phyloP scores from a whole-genome alignment of 495 filamentous ascomycete species.

The Hypoxylon lienhwacheense region DNA sequence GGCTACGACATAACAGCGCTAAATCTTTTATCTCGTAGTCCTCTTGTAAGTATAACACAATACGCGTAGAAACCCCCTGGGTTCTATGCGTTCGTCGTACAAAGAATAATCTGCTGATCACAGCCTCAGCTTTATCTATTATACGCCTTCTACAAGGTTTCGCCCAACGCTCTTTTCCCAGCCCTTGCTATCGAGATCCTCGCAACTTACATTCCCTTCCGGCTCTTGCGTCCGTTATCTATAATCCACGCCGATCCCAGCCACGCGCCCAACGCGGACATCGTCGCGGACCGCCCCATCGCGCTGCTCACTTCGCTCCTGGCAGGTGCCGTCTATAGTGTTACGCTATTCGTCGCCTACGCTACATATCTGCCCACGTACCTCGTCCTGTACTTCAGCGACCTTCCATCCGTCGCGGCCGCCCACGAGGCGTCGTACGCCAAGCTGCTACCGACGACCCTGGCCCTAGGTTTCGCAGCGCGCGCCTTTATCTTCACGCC shows the following conservation, averaged over 20 bases:
- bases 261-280: conserved; percentile 65
- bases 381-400: conserved; percentile 70
- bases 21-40: conserved; percentile 69
- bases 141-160: conserved; percentile 70
- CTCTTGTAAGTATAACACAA: conserved; percentile 52
- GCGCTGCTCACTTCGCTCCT: conserved; percentile 64
- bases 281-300: conserved; percentile 67
- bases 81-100: background rate
- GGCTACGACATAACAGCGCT: conserved; percentile 70
- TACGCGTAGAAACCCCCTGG: background rate
- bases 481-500: conserved; percentile 76
- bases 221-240: conserved; percentile 65
- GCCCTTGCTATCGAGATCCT: conserved; percentile 65
- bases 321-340: conserved; percentile 67
- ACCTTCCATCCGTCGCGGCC: conserved; percentile 63
- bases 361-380: conserved; percentile 65
- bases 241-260: conserved; percentile 61
- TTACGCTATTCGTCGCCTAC: conserved; percentile 64
- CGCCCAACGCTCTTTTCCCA: conserved; percentile 56
- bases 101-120: conserved; percentile 23
- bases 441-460: conserved; percentile 57
- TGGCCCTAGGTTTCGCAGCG: conserved; percentile 65
- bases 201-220: conserved; percentile 69
- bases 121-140: conserved; percentile 63
- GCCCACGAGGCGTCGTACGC: conserved; percentile 62